Conservation (phyloP, 305 asterid genomes). For the Coffea humblotiana region DNA sequence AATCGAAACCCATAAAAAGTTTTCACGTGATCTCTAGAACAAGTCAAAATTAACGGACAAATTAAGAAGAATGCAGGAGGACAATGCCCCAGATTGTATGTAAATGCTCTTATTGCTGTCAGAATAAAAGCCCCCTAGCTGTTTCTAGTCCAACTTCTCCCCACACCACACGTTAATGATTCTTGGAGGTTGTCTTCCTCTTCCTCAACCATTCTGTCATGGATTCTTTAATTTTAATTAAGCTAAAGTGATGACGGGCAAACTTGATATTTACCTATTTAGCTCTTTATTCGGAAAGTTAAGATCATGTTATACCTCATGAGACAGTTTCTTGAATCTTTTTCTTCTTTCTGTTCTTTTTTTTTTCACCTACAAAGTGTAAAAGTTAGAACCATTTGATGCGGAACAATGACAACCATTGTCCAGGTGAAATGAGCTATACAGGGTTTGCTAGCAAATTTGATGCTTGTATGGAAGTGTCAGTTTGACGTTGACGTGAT, state of each 20-base stretch:
- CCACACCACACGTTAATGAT: neutral
- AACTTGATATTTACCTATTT: too few species aligned
- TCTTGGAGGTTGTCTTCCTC: neutral
- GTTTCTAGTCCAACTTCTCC: too few species aligned
- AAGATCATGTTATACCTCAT: neutral
- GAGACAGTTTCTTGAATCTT: neutral
- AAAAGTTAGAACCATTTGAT: neutral
- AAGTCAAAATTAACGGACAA: neutral
- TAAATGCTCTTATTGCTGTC: neutral
- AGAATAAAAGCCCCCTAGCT: too few species aligned
- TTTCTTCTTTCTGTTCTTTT: neutral
- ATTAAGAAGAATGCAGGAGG: too few species aligned
- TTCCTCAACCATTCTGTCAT: neutral
- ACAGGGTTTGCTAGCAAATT: neutral
- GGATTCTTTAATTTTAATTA: neutral
- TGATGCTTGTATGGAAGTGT: neutral
- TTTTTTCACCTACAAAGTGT: neutral
- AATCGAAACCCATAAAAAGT: neutral
- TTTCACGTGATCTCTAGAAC: neutral
- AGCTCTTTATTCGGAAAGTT: too few species aligned
- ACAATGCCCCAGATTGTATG: too few species aligned
- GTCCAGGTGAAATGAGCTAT: neutral
- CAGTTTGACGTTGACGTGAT: slow-evolving; percentile 17
- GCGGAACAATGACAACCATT: neutral
- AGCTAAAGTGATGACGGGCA: too few species aligned